phyloP scores from a whole-genome alignment of 1,284 basidiomycete genomes.

The Cutaneotrichosporon cutaneum region DNA sequence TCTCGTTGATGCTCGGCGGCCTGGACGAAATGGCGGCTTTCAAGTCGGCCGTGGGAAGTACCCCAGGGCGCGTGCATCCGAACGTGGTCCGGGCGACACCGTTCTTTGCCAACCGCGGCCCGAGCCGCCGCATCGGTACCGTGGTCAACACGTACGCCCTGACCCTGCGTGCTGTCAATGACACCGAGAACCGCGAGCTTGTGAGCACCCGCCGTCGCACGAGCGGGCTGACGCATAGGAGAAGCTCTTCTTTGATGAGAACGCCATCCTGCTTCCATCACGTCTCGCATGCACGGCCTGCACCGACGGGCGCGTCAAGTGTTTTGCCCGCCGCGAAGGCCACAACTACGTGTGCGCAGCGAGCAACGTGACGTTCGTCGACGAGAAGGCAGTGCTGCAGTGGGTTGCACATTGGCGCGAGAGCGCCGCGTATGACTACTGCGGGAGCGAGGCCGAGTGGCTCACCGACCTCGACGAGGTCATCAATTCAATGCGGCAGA shows the following conservation, averaged over 20 bases:
- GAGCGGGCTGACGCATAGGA: not conserved
- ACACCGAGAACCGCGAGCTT: not conserved
- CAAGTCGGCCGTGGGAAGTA: conserved; percentile 2
- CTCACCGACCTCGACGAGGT: conserved; percentile 1
- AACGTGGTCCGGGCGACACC: conserved; percentile 1
- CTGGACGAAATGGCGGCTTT: not conserved
- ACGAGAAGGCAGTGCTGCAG: not conserved
- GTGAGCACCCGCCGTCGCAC: not conserved
- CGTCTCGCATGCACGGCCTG: not conserved
- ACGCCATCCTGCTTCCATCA: not conserved
- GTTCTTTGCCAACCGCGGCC: conserved; percentile 1
- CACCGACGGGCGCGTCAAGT: not conserved
- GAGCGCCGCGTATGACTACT: not conserved
- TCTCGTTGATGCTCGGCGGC: not conserved
- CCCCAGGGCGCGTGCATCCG: conserved; percentile 6
- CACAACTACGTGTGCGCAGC: not conserved
- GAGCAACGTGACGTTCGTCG: not conserved
- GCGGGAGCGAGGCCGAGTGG: conserved; percentile 4
- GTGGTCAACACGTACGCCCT: conserved; percentile 4
- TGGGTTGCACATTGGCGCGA: conserved; percentile 2
- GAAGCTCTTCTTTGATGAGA: conserved; percentile 8
- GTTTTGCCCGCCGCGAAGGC: not conserved
- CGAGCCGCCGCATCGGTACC: conserved; percentile 1
- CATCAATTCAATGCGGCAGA: not conserved
- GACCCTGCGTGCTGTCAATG: not conserved